These are phyloP conservation scores for Coemansia sp. DNA, from an alignment of 192 early-diverging fungal species.

Conservation along the genomic window DNA sequence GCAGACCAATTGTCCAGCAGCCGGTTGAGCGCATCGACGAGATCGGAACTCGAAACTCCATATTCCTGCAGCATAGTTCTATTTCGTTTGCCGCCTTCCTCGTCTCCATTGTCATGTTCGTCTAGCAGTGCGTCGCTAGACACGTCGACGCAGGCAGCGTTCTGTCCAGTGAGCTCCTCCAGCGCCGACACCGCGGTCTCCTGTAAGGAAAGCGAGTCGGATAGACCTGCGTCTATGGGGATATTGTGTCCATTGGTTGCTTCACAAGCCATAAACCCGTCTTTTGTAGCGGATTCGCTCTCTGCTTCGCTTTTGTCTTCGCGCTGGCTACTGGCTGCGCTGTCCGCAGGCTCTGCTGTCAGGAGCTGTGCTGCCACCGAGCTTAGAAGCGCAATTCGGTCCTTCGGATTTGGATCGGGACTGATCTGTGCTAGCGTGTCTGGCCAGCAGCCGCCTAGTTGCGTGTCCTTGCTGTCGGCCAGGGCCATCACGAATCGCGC, in stretches of 20 bases:
- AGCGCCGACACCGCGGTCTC: constrained; percentile 12
- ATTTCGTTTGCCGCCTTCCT: neutral
- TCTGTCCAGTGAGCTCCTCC: constrained; percentile 8
- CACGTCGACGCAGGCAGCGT: neutral
- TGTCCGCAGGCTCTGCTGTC: neutral
- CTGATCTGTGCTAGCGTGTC: neutral
- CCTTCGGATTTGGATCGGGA: constrained; percentile 4
- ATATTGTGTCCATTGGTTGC: no score
- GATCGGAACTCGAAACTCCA: no score
- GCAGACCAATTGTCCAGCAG: neutral
- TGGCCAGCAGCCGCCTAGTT: no score
- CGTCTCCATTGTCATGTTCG: no score
- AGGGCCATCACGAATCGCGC: constrained; percentile 29
- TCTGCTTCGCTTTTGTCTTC: no score
- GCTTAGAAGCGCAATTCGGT: neutral
- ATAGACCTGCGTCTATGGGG: neutral
- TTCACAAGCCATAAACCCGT: neutral
- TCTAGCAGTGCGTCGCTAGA: neutral
- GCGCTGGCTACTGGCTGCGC: no score
- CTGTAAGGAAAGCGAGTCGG: neutral
- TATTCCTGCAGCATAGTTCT: no score
- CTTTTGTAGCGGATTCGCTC: no score
- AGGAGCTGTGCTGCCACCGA: no score
- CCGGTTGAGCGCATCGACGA: neutral
- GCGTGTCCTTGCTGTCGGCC: neutral